phyloP scores from a whole-genome alignment of 306 rosid genomes.

The Carpinus fangiana region DNA sequence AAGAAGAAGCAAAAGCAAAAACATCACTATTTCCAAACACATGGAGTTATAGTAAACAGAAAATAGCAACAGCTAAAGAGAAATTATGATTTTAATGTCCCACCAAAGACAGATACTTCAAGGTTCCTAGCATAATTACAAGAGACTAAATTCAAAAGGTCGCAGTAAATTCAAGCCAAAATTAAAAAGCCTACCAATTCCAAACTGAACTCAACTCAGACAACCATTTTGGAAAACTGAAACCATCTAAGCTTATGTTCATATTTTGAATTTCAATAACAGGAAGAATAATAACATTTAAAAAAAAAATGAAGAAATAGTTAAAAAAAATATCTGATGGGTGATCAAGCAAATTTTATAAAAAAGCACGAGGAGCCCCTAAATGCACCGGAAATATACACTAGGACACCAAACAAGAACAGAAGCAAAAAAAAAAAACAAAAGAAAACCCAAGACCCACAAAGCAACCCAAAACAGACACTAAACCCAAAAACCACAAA shows the following conservation, averaged over 20 bases:
- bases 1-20: no score
- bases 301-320: no score
- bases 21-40: neutral
- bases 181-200: neutral
- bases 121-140: neutral
- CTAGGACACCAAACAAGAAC: no score
- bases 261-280: neutral
- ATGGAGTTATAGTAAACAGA: neutral
- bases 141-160: neutral
- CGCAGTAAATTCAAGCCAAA: neutral
- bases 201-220: neutral
- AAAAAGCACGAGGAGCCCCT: no score
- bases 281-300: no score
- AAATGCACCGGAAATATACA: no score
- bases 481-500: no score
- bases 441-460: no score
- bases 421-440: no score
- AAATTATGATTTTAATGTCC: neutral
- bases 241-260: neutral
- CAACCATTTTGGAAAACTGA: neutral
- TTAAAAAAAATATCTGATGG: no score
- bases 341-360: no score
- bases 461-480: no score
- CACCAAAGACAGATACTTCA: neutral
- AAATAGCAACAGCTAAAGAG: neutral